A percentile compares a stretch with the other conserved stretches of the same genome.
Conservation (phyloP, 768 basidiomycete species). For the Neoboletus magnificus region DNA sequence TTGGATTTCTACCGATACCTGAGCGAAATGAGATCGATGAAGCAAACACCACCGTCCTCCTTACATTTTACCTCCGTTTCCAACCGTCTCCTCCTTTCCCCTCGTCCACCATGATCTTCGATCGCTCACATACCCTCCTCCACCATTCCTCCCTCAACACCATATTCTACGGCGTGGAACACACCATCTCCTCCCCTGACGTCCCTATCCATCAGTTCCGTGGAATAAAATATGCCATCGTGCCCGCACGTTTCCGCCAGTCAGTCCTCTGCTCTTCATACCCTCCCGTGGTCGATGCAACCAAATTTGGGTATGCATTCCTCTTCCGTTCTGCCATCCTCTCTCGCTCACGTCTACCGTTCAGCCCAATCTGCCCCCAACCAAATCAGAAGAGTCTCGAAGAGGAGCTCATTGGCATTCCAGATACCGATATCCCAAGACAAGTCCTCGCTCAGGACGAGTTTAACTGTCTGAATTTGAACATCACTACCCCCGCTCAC, state of each 20-base stretch:
- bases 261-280: conserved; percentile 60
- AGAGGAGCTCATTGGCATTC: conserved; percentile 59
- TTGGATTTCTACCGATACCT: conserved; percentile 19
- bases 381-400: conserved; percentile 46
- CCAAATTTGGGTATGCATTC: conserved; percentile 56
- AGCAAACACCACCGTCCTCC: conserved; percentile 12
- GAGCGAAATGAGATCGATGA: conserved; percentile 24
- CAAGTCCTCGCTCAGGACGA: conserved; percentile 64
- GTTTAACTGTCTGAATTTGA: conserved; percentile 77
- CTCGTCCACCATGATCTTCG: conserved; percentile 26
- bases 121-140: conserved; percentile 32
- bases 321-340: conserved; percentile 6
- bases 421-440: conserved; percentile 48
- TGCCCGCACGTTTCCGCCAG: conserved; percentile 75
- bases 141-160: conserved; percentile 57
- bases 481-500: conserved; percentile 71
- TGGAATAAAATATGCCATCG: conserved; percentile 73
- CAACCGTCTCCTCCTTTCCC: not conserved
- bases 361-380: conserved; percentile 77
- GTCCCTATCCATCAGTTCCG: conserved; percentile 65
- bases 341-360: conserved; percentile 1
- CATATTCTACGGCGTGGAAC: conserved; percentile 63
- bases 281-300: conserved; percentile 56
- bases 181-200: conserved; percentile 54
- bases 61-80: not conserved